Evolutionary conservation across 23 red algal species (phyloP), one percentile per base, ranked within the genome.

Genomic region (Gracilaria vermiculophylla): DNA sequence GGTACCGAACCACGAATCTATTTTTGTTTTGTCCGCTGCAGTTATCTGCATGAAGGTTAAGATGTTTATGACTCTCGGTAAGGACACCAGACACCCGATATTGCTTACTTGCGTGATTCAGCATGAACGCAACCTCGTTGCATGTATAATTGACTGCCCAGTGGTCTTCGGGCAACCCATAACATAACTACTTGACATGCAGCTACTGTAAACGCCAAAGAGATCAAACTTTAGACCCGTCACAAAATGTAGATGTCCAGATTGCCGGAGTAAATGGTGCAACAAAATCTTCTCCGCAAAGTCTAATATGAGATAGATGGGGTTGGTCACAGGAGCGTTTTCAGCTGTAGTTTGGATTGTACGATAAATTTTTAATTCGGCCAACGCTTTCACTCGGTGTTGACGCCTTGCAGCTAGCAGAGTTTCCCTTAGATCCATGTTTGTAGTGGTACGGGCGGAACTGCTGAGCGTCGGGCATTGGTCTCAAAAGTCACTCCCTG

Each of bases 211-310:
- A 13, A 89, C 85, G 14, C 85, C 85, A 53, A 65, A 65, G 69
- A 89, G 2, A 53, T 79, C 85, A 69, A 89, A 89, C 50, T 89
- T 77, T 21, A 89, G 25, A 1, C 83, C 83, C n/a, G n/a, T n/a
- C n/a, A n/a, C n/a, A n/a, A n/a, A n/a, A n/a, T n/a, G n/a, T n/a
- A n/a, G n/a, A n/a, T n/a, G n/a, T n/a, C n/a, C n/a, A n/a, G n/a
- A n/a, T n/a, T n/a, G n/a, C n/a, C n/a, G n/a, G n/a, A n/a, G n/a
- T n/a, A n/a, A n/a, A n/a, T n/a, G n/a, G n/a, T n/a, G n/a, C n/a
- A n/a, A n/a, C n/a, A n/a, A n/a, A n/a, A n/a, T n/a, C n/a, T n/a
- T n/a, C n/a, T n/a, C n/a, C n/a, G n/a, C n/a, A n/a, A n/a, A n/a
- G n/a, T 89, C 85, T 53, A 89, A 77, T 28, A 89, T 37, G 34